Evolutionary conservation across 2,329 filamentous ascomycete genomes (phyloP).

Genomic region (Colletotrichum sp.): DNA sequence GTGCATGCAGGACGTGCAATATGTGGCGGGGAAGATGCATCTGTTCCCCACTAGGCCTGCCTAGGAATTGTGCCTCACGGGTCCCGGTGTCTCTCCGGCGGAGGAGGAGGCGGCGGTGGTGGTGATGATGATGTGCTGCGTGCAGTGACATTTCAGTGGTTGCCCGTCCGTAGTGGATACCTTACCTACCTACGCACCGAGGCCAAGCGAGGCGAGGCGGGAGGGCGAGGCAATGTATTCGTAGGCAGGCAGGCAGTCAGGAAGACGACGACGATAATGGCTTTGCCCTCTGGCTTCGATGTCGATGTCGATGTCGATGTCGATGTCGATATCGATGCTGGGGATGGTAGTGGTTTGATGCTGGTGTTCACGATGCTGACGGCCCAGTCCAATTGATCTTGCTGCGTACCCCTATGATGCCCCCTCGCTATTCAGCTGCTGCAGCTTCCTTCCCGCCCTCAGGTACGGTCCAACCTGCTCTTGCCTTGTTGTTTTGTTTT

Average conservation of each 20-base stretch:
- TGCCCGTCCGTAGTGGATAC: background rate
- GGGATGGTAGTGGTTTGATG: background rate
- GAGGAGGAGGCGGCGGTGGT: background rate
- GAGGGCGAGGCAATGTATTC: background rate
- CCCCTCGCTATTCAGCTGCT: background rate
- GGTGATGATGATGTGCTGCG: background rate
- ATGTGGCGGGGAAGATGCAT: background rate
- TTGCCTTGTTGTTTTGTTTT: background rate
- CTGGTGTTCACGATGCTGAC: background rate
- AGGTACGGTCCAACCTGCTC: background rate
- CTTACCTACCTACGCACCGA: background rate
- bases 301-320: background rate
- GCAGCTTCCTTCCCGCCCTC: background rate
- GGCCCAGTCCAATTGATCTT: background rate
- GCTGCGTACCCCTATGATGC: background rate
- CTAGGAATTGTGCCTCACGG: background rate
- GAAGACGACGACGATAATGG: background rate
- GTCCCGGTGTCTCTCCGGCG: background rate
- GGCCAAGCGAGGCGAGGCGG: background rate
- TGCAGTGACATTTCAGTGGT: background rate
- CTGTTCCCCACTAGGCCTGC: background rate
- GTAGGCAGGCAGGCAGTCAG: background rate
- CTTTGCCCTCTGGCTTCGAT: background rate
- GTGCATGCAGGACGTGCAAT: background rate
- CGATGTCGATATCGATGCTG: no score